Percentiles rank a stretch among this genome's conserved stretches.
These are phyloP conservation scores for Arabis hirsuta DNA, from an alignment of 345 rosid genomes.

Conservation along the genomic window DNA sequence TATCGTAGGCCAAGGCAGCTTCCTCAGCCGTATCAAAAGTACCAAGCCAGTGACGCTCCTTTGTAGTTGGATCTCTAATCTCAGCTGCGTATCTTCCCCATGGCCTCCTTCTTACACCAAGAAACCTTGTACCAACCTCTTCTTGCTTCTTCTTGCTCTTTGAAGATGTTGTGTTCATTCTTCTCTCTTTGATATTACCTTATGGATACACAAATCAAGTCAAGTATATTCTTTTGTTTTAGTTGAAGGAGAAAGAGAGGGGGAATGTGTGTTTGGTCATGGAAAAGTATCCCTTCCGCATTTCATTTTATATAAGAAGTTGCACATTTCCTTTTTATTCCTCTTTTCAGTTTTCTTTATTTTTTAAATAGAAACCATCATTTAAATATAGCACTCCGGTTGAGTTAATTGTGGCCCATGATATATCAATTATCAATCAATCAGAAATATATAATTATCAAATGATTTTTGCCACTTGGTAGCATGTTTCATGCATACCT, in stretches of 20 bases:
- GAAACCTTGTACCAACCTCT: constrained; percentile 51
- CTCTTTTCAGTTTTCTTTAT: background rate
- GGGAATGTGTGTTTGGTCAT: constrained; percentile 42
- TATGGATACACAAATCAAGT: constrained; percentile 13
- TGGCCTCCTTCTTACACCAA: constrained; percentile 82
- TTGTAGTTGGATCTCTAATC: constrained; percentile 81
- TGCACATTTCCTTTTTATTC: constrained; percentile 15
- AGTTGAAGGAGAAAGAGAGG: constrained; percentile 21
- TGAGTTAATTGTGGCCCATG: constrained; percentile 42
- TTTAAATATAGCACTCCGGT: constrained; percentile 20
- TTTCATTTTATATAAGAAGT: constrained; percentile 39
- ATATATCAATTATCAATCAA: constrained; percentile 41
- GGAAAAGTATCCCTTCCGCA: constrained; percentile 34
- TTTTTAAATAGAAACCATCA: constrained; percentile 14
- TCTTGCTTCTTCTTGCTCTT: constrained; percentile 62
- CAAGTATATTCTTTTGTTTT: constrained; percentile 8
- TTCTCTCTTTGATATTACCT: background rate
- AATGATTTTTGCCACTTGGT: constrained; percentile 39
- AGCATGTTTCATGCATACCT: constrained; percentile 43
- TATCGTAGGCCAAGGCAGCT: constrained; percentile 84
- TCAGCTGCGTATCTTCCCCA: constrained; percentile 92
- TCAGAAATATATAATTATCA: constrained; percentile 30
- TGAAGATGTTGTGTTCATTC: constrained; percentile 55
- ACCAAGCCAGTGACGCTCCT: constrained; percentile 88
- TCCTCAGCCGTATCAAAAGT: constrained; percentile 87